A percentile compares a stretch with the other conserved stretches of the same genome.
Conservation (phyloP, 371 early-diverging fungal genomes). For the Mucor velutinosus region DNA sequence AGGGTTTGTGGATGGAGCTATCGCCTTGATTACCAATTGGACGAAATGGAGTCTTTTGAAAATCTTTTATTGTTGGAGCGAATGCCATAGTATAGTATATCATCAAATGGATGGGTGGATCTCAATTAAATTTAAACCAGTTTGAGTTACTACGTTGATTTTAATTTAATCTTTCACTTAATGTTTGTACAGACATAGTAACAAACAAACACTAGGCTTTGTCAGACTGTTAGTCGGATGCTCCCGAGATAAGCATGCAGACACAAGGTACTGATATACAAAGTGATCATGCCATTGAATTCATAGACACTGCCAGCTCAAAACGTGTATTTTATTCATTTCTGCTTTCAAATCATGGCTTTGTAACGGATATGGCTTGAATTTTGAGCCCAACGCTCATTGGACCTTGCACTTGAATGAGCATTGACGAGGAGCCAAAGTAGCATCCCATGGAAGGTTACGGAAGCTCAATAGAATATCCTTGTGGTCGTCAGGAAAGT, state of each 20-base stretch:
- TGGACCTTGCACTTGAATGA: background rate
- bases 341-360: too few relatives aligned
- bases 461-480: background rate
- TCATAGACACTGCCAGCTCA: background rate
- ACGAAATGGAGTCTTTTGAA: constrained; percentile 15
- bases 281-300: background rate
- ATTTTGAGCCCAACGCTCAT: background rate
- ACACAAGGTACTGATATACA: background rate
- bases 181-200: background rate
- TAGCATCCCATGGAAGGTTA: background rate
- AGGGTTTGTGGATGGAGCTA: constrained; percentile 52
- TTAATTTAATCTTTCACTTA: background rate
- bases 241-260: background rate
- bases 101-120: background rate
- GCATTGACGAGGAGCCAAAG: background rate
- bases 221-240: background rate
- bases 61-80: background rate
- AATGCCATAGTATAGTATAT: background rate
- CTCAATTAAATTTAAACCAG: background rate
- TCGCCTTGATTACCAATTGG: constrained; percentile 52
- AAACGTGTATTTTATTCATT: background rate
- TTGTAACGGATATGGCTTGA: background rate
- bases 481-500: background rate
- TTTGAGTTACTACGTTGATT: background rate
- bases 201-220: background rate